These are phyloP conservation scores for Lizonia empirigonia DNA, from an alignment of 2,329 filamentous ascomycete genomes.

Conservation along the genomic window DNA sequence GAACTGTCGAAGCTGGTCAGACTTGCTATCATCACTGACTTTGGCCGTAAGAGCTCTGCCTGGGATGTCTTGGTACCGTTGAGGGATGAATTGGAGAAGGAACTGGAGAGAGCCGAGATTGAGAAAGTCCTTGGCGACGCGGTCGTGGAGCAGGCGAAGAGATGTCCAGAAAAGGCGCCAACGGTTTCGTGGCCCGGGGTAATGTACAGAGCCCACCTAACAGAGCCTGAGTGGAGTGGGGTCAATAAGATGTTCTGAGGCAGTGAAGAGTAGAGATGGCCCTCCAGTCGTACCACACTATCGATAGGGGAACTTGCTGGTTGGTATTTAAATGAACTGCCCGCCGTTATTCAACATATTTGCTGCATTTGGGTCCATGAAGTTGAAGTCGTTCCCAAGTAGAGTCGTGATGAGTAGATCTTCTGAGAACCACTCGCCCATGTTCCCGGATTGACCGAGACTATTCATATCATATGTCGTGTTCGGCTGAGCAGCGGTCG, in stretches of 20 bases:
- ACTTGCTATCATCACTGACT: slow-evolving; percentile 50
- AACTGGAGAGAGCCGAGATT: slow-evolving; percentile 45
- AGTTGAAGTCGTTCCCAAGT: slow-evolving; percentile 16
- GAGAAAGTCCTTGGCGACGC: slow-evolving; percentile 54
- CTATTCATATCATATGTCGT: slow-evolving; percentile 5
- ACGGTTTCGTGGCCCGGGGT: slow-evolving; percentile 45
- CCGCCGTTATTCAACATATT: slow-evolving; percentile 8
- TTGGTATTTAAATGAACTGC: slow-evolving; percentile 4
- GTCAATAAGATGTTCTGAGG: slow-evolving; percentile 40
- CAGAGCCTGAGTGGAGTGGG: slow-evolving; percentile 37
- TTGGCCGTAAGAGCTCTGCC: slow-evolving; percentile 35
- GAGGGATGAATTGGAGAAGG: slow-evolving; percentile 31
- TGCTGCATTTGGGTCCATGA: slow-evolving; percentile 13
- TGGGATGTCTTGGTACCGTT: slow-evolving; percentile 26
- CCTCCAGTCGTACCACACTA: not conserved
- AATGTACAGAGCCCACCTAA: slow-evolving; percentile 33
- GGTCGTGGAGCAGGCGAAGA: slow-evolving; percentile 50
- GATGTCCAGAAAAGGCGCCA: slow-evolving; percentile 49
- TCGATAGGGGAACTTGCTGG: not conserved
- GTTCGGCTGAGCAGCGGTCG: not conserved
- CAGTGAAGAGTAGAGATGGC: not conserved
- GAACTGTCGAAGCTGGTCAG: slow-evolving; percentile 48
- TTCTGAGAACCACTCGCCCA: slow-evolving; percentile 21
- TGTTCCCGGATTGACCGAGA: slow-evolving; percentile 6
- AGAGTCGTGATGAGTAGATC: slow-evolving; percentile 18